Conservation (phyloP, 148 eudicot species). For the Nepenthes mirabilis region DNA sequence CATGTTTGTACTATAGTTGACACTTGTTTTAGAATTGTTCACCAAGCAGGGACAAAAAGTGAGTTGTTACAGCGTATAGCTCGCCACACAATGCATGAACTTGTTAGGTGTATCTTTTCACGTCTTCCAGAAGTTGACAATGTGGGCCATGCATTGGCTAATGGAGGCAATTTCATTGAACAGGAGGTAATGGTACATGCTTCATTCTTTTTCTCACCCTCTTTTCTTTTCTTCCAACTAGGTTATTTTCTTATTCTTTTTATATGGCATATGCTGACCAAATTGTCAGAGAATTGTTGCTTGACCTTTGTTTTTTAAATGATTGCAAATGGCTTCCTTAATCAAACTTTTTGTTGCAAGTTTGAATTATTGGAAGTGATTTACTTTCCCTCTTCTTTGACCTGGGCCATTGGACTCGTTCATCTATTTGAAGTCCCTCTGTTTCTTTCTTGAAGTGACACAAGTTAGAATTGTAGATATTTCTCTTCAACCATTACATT, state of each 20-base stretch:
- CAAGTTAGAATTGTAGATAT: too few relatives aligned
- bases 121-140: conserved; percentile 5
- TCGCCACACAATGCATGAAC: conserved; percentile 16
- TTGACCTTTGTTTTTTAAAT: too few relatives aligned
- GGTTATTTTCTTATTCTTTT: background rate
- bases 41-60: conserved; percentile 14
- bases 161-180: conserved; percentile 5
- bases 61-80: conserved; percentile 15
- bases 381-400: too few relatives aligned
- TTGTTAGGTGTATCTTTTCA: conserved; percentile 15
- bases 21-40: conserved; percentile 15
- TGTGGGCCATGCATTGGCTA: background rate
- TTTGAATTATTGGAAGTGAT: too few relatives aligned
- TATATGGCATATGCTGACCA: background rate
- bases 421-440: too few relatives aligned
- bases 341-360: too few relatives aligned
- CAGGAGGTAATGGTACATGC: conserved; percentile 7
- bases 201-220: background rate
- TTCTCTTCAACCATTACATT: too few relatives aligned
- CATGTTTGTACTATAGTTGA: conserved; percentile 12
- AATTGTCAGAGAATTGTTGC: background rate
- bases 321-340: too few relatives aligned
- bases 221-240: background rate
- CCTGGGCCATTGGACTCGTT: too few relatives aligned
- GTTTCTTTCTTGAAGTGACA: too few relatives aligned